A percentile compares a stretch with the other conserved stretches of the same genome.
Evolutionary conservation across 441 rosid species (phyloP).

Genomic region (Manihot esculenta): DNA sequence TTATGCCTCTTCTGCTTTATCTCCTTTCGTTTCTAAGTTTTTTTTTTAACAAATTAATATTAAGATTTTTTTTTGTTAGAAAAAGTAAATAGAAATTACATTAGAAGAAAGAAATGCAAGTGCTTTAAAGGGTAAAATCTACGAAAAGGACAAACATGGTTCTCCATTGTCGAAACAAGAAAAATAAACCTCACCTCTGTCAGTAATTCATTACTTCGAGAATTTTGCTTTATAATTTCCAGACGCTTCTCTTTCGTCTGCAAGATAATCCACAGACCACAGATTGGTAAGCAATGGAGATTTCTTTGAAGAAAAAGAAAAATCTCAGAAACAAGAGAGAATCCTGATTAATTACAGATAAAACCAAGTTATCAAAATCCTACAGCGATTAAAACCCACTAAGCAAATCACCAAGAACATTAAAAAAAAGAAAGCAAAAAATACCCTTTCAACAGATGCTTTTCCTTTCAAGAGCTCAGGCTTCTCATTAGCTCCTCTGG

Average conservation of each 20-base stretch:
- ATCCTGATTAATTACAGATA: neutral
- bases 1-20: too few species aligned
- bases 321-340: too few species aligned
- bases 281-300: neutral
- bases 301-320: neutral
- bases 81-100: too few species aligned
- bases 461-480: conserved; percentile 23
- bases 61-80: too few species aligned
- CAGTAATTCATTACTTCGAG: conserved; percentile 19
- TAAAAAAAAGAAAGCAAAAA: neutral
- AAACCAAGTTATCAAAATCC: neutral
- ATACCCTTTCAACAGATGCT: conserved; percentile 28
- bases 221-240: conserved; percentile 12
- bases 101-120: neutral
- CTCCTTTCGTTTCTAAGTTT: too few species aligned
- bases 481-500: conserved; percentile 44
- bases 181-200: conserved; percentile 24
- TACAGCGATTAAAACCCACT: neutral
- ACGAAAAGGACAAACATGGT: neutral
- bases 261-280: neutral
- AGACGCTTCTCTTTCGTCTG: conserved; percentile 32
- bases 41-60: too few species aligned
- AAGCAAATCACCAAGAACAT: neutral
- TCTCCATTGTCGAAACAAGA: neutral
- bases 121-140: neutral